These are phyloP conservation scores for Fusarium armeniacum DNA, from an alignment of 2,329 filamentous ascomycete species.

Conservation along the genomic window DNA sequence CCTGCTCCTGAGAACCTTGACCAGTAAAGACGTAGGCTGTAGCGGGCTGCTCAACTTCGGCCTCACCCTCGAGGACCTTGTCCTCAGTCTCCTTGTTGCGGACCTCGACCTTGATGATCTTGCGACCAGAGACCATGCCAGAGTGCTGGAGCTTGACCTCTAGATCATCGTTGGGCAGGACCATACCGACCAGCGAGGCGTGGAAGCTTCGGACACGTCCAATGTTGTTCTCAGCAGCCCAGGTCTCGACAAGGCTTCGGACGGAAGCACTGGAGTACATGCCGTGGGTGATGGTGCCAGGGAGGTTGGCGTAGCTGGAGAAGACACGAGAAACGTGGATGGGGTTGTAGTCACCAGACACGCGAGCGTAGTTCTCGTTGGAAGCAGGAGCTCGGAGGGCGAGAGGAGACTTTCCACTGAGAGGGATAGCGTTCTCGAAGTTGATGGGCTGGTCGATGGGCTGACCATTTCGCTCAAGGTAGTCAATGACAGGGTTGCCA, in stretches of 20 bases:
- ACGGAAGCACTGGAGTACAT: conserved; percentile 99
- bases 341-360: conserved; percentile 98
- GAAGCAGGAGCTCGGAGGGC: conserved; percentile 91
- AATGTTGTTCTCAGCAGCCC: conserved; percentile 99
- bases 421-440: conserved; percentile 96
- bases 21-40: conserved; percentile 98
- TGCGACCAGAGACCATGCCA: conserved; percentile 97
- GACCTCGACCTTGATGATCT: conserved; percentile 99
- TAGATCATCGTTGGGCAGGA: conserved; percentile 94
- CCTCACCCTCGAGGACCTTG: conserved; percentile 94
- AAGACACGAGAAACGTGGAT: conserved; percentile 99
- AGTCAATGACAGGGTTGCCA: conserved; percentile 97
- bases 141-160: conserved; percentile 96
- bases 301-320: conserved; percentile 93
- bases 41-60: conserved; percentile 96
- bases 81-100: conserved; percentile 96
- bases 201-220: conserved; percentile 98
- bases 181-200: conserved; percentile 97
- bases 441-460: conserved; percentile 96
- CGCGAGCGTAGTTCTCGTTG: conserved; percentile 97
- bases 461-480: conserved; percentile 90
- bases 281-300: conserved; percentile 97
- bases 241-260: conserved; percentile 95
- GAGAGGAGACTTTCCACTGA: conserved; percentile 91
- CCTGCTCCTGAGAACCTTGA: conserved; percentile 98